Base-by-base conservation (phyloP, 2,329 filamentous ascomycete genomes). In the Aspergillus intermedius region DNA sequence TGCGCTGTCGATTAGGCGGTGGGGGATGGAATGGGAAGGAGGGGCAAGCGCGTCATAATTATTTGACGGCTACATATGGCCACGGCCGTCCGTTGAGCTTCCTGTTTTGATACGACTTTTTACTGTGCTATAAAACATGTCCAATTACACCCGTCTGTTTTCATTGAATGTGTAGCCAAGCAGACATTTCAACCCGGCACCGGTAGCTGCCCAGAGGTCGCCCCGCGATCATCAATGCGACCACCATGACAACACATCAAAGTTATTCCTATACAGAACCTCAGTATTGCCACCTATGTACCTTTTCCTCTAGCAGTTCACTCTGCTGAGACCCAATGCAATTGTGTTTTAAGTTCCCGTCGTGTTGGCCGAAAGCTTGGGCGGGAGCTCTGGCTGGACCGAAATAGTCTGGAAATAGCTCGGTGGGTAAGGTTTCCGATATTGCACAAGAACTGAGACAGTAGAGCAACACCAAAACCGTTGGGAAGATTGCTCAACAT, bases 1-100 rank as follows among this genome's bases (percentile, higher is more conserved):
- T 30, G 12, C 25, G 25, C 15, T 17, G 34, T 39, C 23, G 37
- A 19, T 37, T 44, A 45, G 21, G 46, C 49, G 54, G 55, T 51
- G 54, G 52, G 52, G 55, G 22, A 23, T 32, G 39, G 21, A 13
- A 35, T n/a, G 44, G 17, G 21, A 22, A 37, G 42, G 48, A 50
- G 50, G 50, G 48, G 48, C 48, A 50, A 45, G 32, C 45, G 21
- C 32, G 32, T 46, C 44, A 45, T 37, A n/a, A 45, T 45, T 40
- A 40, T n/a, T 30, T 23, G 25, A 25, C 5, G 25, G n/a, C 22
- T 17, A 17, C 5, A 37, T 37, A 37, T 15, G 34, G n/a, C 17
- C 34, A n/a, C 34, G 7, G 8, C 43, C 13, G 13, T 21, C 15
- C 9, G 28, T 35, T 28, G 39, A 49, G 43, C 28, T 45, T 4